These are phyloP conservation scores for Taphrina populina DNA, from an alignment of 1,139 yeast species.

Conservation along the genomic window DNA sequence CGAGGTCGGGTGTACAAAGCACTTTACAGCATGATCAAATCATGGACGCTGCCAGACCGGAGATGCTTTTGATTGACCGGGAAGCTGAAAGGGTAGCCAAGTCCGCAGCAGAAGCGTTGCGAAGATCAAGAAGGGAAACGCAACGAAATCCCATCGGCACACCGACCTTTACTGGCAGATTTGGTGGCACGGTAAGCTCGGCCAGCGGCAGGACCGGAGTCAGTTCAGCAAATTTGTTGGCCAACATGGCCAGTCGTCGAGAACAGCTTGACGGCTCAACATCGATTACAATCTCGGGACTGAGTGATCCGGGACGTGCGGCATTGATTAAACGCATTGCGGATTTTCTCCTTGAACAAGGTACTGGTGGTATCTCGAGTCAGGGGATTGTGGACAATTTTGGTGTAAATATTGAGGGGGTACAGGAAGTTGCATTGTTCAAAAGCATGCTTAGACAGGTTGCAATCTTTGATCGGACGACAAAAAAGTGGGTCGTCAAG, in stretches of 20 bases:
- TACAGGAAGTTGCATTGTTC: conserved; percentile 60
- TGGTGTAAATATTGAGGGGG: conserved; percentile 52
- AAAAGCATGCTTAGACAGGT: conserved; percentile 68
- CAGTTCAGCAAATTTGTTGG: conserved; percentile 33
- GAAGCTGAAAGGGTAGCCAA: conserved; percentile 78
- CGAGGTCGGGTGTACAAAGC: conserved; percentile 71
- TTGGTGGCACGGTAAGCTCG: conserved; percentile 54
- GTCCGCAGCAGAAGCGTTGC: conserved; percentile 71
- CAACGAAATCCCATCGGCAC: conserved; percentile 69
- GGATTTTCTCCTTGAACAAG: conserved; percentile 47
- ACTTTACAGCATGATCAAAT: conserved; percentile 77
- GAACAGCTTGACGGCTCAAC: conserved; percentile 25
- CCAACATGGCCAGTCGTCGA: conserved; percentile 31
- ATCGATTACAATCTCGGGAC: conserved; percentile 4
- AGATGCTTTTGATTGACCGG: conserved; percentile 59
- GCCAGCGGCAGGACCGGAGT: conserved; percentile 41
- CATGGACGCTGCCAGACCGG: conserved; percentile 58
- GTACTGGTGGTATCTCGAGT: conserved; percentile 54
- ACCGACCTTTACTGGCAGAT: conserved; percentile 95
- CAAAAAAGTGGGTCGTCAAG: conserved; percentile 56
- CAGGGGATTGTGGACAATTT: conserved; percentile 57
- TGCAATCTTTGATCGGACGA: conserved; percentile 56
- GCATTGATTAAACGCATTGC: conserved; percentile 48
- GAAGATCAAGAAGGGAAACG: conserved; percentile 64
- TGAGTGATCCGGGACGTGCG: conserved; percentile 30